phyloP scores from a whole-genome alignment of 768 basidiomycete species.

The Pleurotus citrinopileatus region DNA sequence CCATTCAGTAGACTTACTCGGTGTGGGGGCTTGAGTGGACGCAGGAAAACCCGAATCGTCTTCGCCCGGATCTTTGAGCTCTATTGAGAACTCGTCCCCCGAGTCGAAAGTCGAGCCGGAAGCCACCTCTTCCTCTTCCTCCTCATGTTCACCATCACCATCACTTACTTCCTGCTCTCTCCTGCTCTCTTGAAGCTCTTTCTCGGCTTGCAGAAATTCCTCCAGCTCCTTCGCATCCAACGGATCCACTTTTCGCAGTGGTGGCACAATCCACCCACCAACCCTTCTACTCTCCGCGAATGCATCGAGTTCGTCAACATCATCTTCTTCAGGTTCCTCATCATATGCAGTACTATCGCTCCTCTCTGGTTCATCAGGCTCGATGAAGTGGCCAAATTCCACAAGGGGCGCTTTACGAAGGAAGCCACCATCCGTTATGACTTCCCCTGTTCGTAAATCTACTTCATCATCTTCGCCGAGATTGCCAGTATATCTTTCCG shows the following conservation, averaged over 20 bases:
- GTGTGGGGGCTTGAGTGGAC: background rate
- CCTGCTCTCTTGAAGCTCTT: slow-evolving; percentile 42
- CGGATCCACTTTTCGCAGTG: slow-evolving; percentile 39
- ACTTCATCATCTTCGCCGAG: slow-evolving; percentile 81
- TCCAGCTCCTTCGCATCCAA: slow-evolving; percentile 60
- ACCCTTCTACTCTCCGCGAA: slow-evolving; percentile 31
- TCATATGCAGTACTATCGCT: slow-evolving; percentile 54
- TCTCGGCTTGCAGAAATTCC: slow-evolving; percentile 68
- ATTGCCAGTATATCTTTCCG: slow-evolving; percentile 60
- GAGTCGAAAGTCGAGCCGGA: background rate
- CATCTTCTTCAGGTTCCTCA: slow-evolving; percentile 50
- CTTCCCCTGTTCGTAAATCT: slow-evolving; percentile 56
- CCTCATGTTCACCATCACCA: slow-evolving; percentile 10
- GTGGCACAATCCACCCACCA: slow-evolving; percentile 34
- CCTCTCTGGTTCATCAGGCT: slow-evolving; percentile 40
- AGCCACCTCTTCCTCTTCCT: slow-evolving; percentile 3
- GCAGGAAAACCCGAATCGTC: background rate
- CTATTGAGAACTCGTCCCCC: background rate
- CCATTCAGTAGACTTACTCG: too few species aligned
- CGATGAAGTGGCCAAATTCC: slow-evolving; percentile 51
- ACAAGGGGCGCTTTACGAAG: slow-evolving; percentile 38
- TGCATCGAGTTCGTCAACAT: slow-evolving; percentile 57
- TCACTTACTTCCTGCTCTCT: slow-evolving; percentile 38
- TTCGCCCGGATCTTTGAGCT: background rate
- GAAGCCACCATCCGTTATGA: slow-evolving; percentile 72